A percentile compares a stretch with the other conserved stretches of the same genome.
Conservation (phyloP, 179 eudicot species). For the Spergularia azorica region DNA sequence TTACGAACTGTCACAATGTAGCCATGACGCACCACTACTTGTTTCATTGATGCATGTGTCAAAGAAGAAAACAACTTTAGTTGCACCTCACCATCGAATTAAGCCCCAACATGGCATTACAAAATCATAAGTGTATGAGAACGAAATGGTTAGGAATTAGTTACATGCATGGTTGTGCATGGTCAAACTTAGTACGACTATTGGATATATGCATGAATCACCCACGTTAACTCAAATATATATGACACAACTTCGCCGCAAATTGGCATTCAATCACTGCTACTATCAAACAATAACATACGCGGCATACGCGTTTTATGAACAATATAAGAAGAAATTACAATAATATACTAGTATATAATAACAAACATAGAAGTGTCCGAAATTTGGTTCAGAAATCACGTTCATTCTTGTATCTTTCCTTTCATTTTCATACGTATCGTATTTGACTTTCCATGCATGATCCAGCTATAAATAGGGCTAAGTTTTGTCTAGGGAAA, state of each 20-base stretch:
- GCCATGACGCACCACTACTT: no score
- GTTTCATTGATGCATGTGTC: no score
- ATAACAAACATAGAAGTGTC: background rate
- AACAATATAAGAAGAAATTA: background rate
- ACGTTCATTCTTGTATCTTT: background rate
- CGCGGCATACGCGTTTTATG: background rate
- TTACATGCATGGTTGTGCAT: no score
- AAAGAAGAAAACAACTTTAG: no score
- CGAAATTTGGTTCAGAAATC: constrained; percentile 10
- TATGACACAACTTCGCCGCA: constrained; percentile 2
- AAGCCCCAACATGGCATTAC: no score
- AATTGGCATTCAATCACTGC: background rate
- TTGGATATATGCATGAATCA: no score
- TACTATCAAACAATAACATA: background rate
- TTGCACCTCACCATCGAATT: no score
- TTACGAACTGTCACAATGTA: no score
- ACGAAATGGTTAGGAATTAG: no score
- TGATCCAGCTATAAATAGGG: background rate
- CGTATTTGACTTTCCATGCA: constrained; percentile 20
- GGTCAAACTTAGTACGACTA: no score
- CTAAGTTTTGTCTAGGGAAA: background rate
- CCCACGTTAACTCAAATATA: no score
- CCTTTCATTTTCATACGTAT: constrained; percentile 2
- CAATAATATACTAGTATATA: background rate
- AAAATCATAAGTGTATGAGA: no score